A percentile compares a stretch with the other conserved stretches of the same genome.
Conservation (phyloP, 352 stramenopile genomes). For the Phytophthora fragariaefolia region DNA sequence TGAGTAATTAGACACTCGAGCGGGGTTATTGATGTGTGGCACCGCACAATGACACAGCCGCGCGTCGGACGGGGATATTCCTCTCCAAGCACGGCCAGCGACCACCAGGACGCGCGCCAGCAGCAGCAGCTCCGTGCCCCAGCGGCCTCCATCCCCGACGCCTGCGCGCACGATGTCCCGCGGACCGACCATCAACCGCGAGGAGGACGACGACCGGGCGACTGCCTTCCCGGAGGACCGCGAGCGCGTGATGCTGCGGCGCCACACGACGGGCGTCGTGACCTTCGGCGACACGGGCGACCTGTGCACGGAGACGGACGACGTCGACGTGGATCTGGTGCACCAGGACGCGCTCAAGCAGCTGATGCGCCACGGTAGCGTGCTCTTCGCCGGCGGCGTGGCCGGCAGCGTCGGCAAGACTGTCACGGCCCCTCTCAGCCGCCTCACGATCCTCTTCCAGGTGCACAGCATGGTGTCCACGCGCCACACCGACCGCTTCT, state of each 20-base stretch:
- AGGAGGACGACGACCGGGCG: slow-evolving; percentile 13
- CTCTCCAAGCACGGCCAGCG: slow-evolving; percentile 18
- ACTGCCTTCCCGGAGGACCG: slow-evolving; percentile 23
- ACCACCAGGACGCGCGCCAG: slow-evolving; percentile 15
- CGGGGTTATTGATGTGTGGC: slow-evolving; percentile 12
- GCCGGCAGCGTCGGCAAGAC: slow-evolving; percentile 97
- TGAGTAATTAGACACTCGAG: slow-evolving; percentile 1
- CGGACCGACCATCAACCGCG: slow-evolving; percentile 33
- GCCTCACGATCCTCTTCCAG: slow-evolving; percentile 97
- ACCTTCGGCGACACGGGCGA: slow-evolving; percentile 82
- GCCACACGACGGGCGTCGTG: slow-evolving; percentile 83
- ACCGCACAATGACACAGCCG: slow-evolving; percentile 21
- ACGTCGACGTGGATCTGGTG: slow-evolving; percentile 79
- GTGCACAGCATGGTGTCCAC: slow-evolving; percentile 96
- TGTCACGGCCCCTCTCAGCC: slow-evolving; percentile 94
- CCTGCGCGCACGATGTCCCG: slow-evolving; percentile 40
- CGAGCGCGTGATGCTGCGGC: slow-evolving; percentile 57
- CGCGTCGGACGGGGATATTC: slow-evolving; percentile 7
- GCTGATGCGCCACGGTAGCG: slow-evolving; percentile 75
- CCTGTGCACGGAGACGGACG: slow-evolving; percentile 80
- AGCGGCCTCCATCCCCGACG: slow-evolving; percentile 2
- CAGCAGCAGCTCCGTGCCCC: background rate
- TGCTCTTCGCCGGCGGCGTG: slow-evolving; percentile 91
- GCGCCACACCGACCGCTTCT: slow-evolving; percentile 85
- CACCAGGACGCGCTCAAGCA: slow-evolving; percentile 75